Evolutionary conservation across 345 rosid genomes (phyloP).

Genomic region (Euphorbia tirucalli): DNA sequence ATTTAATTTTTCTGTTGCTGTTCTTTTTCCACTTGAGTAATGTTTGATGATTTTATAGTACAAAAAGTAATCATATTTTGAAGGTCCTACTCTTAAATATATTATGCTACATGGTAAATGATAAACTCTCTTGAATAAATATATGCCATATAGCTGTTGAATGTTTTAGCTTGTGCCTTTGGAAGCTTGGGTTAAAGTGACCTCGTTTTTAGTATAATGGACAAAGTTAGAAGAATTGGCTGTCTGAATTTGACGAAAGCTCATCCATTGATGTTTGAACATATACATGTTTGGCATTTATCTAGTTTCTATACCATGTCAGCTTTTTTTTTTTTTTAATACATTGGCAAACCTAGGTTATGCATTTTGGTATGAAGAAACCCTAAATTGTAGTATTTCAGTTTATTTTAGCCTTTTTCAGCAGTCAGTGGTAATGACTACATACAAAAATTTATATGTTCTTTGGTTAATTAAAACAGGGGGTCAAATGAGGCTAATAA

Average conservation of each 20-base stretch:
- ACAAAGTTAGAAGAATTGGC: neutral
- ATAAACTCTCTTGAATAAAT: neutral
- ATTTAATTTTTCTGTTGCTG: neutral
- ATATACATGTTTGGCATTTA: neutral
- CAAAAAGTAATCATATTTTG: too few relatives aligned
- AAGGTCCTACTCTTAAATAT: neutral
- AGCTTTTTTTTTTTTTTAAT: too few relatives aligned
- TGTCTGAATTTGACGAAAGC: neutral
- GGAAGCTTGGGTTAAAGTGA: neutral
- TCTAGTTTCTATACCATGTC: neutral
- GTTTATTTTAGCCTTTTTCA: too few relatives aligned
- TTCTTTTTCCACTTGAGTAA: too few relatives aligned
- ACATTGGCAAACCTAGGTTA: neutral
- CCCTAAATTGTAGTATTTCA: neutral
- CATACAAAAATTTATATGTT: too few relatives aligned
- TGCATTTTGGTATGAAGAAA: neutral
- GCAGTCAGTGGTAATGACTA: too few relatives aligned
- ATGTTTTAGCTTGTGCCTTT: neutral
- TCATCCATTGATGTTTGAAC: neutral
- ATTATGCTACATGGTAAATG: neutral
- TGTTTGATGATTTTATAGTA: too few relatives aligned
- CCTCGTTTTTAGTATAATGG: too few relatives aligned
- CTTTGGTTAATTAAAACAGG: too few relatives aligned
- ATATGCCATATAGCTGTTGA: neutral
- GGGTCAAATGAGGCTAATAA: too few relatives aligned